Conservation (phyloP, 768 basidiomycete species). For the Mycena epipterygia region DNA sequence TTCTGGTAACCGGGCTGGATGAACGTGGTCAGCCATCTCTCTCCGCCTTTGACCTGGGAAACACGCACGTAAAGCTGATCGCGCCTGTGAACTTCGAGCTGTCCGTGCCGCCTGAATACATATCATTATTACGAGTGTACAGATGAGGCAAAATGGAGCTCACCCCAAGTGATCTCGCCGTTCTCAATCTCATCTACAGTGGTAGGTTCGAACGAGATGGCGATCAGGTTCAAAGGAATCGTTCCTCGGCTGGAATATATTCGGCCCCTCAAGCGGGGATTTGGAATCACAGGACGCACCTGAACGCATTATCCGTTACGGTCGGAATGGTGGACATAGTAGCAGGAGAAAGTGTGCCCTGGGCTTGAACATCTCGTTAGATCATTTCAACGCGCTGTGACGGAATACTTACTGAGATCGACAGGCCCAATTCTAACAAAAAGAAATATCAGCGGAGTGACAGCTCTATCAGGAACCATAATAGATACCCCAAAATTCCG, state of each 20-base stretch:
- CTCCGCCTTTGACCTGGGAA: neutral
- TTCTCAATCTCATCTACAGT: slow-evolving; percentile 37
- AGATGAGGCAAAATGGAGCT: neutral
- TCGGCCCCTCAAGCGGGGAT: neutral
- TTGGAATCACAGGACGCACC: neutral
- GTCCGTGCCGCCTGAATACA: slow-evolving; percentile 44
- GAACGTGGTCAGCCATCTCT: neutral
- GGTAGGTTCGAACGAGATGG: slow-evolving; percentile 55
- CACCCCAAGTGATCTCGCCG: slow-evolving; percentile 37
- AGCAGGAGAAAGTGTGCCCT: slow-evolving; percentile 12
- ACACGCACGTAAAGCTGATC: slow-evolving; percentile 51
- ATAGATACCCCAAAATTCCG: slow-evolving; percentile 61
- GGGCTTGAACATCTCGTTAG: neutral
- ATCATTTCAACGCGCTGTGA: neutral
- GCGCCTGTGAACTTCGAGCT: slow-evolving; percentile 41
- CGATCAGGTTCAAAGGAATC: slow-evolving; percentile 48
- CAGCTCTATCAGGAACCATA: neutral
- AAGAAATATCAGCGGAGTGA: neutral
- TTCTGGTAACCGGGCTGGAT: neutral
- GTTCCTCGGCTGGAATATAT: slow-evolving; percentile 39
- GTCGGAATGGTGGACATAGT: slow-evolving; percentile 49
- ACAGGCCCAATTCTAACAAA: slow-evolving; percentile 60
- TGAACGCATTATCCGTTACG: slow-evolving; percentile 55
- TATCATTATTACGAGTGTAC: neutral
- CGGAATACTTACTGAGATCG: slow-evolving; percentile 44